These are phyloP conservation scores for Erythrobasidium hasegawianum DNA, from an alignment of 1,284 basidiomycete species.

Conservation along the genomic window DNA sequence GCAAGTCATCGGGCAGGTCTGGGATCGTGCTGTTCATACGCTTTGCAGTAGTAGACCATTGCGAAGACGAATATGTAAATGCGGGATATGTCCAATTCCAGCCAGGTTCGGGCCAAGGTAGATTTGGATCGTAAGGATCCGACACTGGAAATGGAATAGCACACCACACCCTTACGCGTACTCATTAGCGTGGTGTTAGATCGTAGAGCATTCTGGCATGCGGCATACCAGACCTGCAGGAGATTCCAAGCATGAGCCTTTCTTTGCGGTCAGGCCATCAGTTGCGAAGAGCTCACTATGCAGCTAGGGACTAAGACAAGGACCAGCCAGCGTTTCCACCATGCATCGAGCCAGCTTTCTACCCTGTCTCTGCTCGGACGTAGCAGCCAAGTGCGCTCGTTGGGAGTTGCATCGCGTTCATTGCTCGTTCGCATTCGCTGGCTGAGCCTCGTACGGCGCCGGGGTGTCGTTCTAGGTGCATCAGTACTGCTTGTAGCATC, in stretches of 20 bases:
- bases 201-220: too few relatives aligned
- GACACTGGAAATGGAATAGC: conserved; percentile 56
- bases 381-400: conserved; percentile 35
- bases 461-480: conserved; percentile 10
- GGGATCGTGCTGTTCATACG: neutral
- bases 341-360: conserved; percentile 53
- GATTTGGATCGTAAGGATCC: conserved; percentile 50
- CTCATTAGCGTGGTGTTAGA: neutral
- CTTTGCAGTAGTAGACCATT: neutral
- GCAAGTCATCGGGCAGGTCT: conserved; percentile 41
- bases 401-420: neutral
- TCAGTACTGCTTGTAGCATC: neutral
- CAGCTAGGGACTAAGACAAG: conserved; percentile 54
- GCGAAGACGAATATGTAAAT: neutral
- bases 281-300: conserved; percentile 47
- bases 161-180: conserved; percentile 56
- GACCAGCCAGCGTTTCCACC: conserved; percentile 55
- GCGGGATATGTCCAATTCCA: conserved; percentile 26
- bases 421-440: conserved; percentile 10
- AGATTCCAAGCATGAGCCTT: neutral
- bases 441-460: conserved; percentile 10
- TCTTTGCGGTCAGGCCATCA: neutral
- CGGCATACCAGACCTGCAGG: conserved; percentile 27
- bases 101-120: conserved; percentile 44
- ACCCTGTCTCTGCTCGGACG: conserved; percentile 52